These are phyloP conservation scores for Phytophthora vignae DNA, from an alignment of 352 stramenopile genomes.

Conservation along the genomic window DNA sequence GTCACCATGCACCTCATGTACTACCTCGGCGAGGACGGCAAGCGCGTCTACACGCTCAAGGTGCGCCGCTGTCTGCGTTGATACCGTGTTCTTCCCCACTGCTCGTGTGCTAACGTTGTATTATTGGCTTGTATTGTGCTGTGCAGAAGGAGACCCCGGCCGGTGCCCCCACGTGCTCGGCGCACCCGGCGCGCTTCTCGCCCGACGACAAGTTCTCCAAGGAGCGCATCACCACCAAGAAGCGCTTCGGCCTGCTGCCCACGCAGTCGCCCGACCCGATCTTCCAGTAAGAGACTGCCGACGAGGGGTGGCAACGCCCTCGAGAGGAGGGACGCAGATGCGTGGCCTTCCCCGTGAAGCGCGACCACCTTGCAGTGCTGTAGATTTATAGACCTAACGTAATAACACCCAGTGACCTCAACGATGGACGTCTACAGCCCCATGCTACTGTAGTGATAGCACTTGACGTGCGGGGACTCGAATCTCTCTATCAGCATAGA, in stretches of 20 bases:
- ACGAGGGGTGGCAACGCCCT: not conserved
- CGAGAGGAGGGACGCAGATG: not conserved
- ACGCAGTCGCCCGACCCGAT: slow-evolving; percentile 93
- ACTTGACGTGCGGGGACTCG: not conserved
- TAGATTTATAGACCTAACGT: slow-evolving; percentile 48
- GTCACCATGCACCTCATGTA: slow-evolving; percentile 99
- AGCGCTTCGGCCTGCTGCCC: slow-evolving; percentile 97
- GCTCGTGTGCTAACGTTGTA: slow-evolving; percentile 1
- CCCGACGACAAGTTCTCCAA: slow-evolving; percentile 99
- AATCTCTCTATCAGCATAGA: slow-evolving; percentile 15
- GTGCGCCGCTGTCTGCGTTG: slow-evolving; percentile 45
- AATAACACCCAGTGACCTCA: slow-evolving; percentile 35
- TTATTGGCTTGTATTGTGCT: not conserved
- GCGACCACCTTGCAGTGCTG: slow-evolving; percentile 23
- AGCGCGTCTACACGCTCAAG: slow-evolving; percentile 99
- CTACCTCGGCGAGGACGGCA: slow-evolving; percentile 96
- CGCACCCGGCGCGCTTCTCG: slow-evolving; percentile 98
- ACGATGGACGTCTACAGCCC: slow-evolving; percentile 7
- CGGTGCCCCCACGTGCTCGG: slow-evolving; percentile 95
- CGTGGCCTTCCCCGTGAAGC: not conserved
- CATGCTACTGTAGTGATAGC: no score
- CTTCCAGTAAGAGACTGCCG: slow-evolving; percentile 58
- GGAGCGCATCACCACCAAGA: slow-evolving; percentile 98
- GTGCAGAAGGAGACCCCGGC: slow-evolving; percentile 94
- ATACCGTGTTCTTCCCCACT: not conserved